phyloP scores from a whole-genome alignment of 331 rosid species.

The Ulmus americana region DNA sequence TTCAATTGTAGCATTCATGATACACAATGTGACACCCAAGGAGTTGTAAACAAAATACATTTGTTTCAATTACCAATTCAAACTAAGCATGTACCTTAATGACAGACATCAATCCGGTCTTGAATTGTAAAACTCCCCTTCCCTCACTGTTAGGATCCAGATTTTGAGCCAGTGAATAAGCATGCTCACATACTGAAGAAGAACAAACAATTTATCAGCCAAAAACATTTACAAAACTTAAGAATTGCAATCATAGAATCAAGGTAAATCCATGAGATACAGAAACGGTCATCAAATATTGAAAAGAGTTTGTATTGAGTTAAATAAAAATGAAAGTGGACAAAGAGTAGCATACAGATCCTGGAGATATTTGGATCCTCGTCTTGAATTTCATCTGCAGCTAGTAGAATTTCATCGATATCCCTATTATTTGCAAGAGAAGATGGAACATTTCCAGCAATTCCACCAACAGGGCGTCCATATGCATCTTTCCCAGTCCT shows the following conservation, averaged over 20 bases:
- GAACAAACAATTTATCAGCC: slow-evolving; percentile 6
- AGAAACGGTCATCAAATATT: background rate
- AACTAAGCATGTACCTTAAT: slow-evolving; percentile 57
- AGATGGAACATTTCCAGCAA: slow-evolving; percentile 86
- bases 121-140: slow-evolving; percentile 93
- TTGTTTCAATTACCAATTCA: background rate
- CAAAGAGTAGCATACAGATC: slow-evolving; percentile 46
- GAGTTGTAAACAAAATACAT: slow-evolving; percentile 1
- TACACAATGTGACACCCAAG: background rate
- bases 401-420: slow-evolving; percentile 88
- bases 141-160: slow-evolving; percentile 99
- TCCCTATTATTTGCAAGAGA: slow-evolving; percentile 89
- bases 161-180: slow-evolving; percentile 76
- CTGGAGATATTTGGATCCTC: slow-evolving; percentile 73
- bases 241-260: background rate
- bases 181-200: slow-evolving; percentile 89
- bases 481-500: slow-evolving; percentile 65
- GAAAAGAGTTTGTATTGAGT: background rate
- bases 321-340: background rate
- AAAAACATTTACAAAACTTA: background rate
- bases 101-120: slow-evolving; percentile 94
- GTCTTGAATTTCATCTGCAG: slow-evolving; percentile 95
- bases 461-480: slow-evolving; percentile 61
- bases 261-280: background rate
- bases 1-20: background rate